Conservation (phyloP, 768 basidiomycete species). For the Pleurotus eryngii region DNA sequence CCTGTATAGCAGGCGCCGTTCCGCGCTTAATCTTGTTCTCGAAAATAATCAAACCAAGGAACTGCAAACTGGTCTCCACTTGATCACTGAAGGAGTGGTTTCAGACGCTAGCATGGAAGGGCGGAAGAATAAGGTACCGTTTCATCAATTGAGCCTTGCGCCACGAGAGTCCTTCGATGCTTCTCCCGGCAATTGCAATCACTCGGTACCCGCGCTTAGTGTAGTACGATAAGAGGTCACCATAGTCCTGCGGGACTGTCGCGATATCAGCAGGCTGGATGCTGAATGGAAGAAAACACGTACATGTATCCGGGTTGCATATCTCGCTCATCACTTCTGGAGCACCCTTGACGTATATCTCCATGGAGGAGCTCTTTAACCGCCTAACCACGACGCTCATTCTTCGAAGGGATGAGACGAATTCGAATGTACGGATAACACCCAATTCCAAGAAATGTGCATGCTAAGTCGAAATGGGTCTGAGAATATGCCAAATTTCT, state of each 20-base stretch:
- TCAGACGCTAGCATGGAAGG: background rate
- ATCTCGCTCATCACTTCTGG: conserved; percentile 98
- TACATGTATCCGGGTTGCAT: conserved; percentile 89
- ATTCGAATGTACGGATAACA: conserved; percentile 94
- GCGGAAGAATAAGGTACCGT: conserved; percentile 46
- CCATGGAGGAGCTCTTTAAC: conserved; percentile 92
- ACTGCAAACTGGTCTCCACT: conserved; percentile 85
- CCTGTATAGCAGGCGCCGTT: conserved; percentile 86
- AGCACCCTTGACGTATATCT: conserved; percentile 98
- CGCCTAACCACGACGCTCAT: conserved; percentile 99
- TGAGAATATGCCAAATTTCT: background rate
- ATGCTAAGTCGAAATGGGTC: conserved; percentile 47
- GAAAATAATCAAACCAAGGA: conserved; percentile 94
- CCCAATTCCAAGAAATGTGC: conserved; percentile 97
- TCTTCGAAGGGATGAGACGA: conserved; percentile 85
- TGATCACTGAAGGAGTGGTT: conserved; percentile 64
- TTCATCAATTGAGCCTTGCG: conserved; percentile 96
- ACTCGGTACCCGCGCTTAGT: conserved; percentile 96
- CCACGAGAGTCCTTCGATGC: conserved; percentile 91
- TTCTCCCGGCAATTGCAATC: conserved; percentile 97
- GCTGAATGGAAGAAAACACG: conserved; percentile 24
- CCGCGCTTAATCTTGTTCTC: conserved; percentile 96
- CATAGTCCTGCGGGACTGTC: conserved; percentile 92
- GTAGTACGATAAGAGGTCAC: conserved; percentile 94
- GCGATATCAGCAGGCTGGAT: conserved; percentile 10